Conservation (phyloP, 257 asterid species). For the Cinchona pubescens region DNA sequence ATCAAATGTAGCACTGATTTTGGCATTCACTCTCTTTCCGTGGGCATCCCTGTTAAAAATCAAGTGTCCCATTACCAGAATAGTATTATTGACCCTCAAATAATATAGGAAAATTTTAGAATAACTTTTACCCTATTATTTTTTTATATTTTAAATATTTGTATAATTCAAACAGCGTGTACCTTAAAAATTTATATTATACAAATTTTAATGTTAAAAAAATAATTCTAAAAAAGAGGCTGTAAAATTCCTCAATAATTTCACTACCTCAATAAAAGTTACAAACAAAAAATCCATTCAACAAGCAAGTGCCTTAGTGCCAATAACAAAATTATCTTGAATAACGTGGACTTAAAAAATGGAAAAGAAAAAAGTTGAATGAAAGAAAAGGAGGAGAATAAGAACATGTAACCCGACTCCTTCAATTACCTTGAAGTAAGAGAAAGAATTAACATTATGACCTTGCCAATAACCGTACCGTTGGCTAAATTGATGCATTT, state of each 20-base stretch:
- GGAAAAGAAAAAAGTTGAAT: background rate
- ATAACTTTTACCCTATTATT: too few species aligned
- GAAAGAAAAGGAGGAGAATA: background rate
- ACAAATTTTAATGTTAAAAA: too few species aligned
- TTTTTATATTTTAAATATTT: too few species aligned
- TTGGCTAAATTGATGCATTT: background rate
- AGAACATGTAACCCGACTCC: too few species aligned
- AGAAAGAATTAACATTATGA: background rate
- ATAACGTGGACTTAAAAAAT: background rate
- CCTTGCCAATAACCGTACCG: background rate
- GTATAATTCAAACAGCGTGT: too few species aligned
- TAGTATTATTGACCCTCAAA: background rate
- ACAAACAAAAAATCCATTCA: background rate
- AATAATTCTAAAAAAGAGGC: too few species aligned
- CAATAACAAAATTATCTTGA: background rate
- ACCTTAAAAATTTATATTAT: too few species aligned
- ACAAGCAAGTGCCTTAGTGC: too few species aligned
- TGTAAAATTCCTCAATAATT: background rate
- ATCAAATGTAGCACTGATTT: background rate
- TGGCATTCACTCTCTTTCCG: background rate
- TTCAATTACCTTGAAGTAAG: background rate
- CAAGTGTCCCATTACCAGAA: background rate
- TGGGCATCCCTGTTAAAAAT: background rate
- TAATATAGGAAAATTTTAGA: too few species aligned
- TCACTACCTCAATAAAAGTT: background rate